Evolutionary conservation across 257 asterid genomes (phyloP).

Genomic region (Penstemon barbatus): DNA sequence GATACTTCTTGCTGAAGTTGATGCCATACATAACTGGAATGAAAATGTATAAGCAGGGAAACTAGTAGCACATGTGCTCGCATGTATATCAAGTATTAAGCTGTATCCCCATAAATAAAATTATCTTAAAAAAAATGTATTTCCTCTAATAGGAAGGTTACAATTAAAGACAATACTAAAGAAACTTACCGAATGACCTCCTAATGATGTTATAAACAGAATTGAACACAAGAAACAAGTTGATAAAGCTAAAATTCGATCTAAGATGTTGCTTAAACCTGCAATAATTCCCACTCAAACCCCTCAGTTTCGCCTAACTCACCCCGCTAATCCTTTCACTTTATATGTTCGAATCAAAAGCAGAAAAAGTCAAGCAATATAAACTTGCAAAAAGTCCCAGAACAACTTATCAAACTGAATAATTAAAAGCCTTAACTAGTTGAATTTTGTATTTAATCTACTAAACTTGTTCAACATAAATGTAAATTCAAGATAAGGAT

Average conservation of each 20-base stretch:
- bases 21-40: neutral
- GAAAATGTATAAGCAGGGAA: neutral
- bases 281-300: neutral
- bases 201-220: neutral
- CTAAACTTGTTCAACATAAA: no score
- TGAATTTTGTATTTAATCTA: no score
- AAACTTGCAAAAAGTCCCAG: slow-evolving; percentile 2
- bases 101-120: no score
- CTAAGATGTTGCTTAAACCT: no score
- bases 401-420: slow-evolving; percentile 8
- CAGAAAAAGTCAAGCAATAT: slow-evolving; percentile 8
- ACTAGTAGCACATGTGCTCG: neutral
- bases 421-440: no score
- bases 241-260: neutral
- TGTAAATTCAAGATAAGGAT: no score
- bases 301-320: neutral
- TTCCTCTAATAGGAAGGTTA: neutral
- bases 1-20: neutral
- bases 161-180: neutral
- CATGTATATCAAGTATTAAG: neutral
- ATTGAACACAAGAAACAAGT: neutral
- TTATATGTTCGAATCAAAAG: neutral
- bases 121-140: no score
- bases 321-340: neutral
- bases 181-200: neutral